A percentile compares a stretch with the other conserved stretches of the same genome.
These are phyloP conservation scores for Erigeron canadensis DNA, from an alignment of 129 eudicot species.

Conservation along the genomic window DNA sequence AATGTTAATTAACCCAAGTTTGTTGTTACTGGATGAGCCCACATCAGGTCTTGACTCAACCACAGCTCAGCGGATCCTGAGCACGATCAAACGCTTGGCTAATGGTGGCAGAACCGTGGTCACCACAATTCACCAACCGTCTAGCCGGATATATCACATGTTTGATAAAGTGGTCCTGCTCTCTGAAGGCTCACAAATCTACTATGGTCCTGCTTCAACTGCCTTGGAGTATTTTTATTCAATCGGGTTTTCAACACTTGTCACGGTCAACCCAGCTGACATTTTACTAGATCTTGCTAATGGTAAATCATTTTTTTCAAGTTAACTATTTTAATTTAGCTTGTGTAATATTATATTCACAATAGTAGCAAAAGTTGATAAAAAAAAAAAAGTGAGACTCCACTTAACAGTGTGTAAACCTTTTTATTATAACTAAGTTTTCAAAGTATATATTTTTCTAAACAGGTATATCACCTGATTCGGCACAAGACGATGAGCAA, in stretches of 20 bases:
- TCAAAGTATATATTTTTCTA: neutral
- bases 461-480: slow-evolving; percentile 82
- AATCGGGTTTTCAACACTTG: slow-evolving; percentile 71
- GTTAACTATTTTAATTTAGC: neutral
- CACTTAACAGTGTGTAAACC: slow-evolving; percentile 22
- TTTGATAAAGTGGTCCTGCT: slow-evolving; percentile 80
- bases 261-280: slow-evolving; percentile 87
- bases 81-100: slow-evolving; percentile 70
- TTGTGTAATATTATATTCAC: slow-evolving; percentile 17
- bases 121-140: slow-evolving; percentile 98
- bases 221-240: slow-evolving; percentile 95
- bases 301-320: slow-evolving; percentile 46
- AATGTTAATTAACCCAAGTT: slow-evolving; percentile 90
- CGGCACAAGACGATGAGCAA: slow-evolving; percentile 55
- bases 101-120: slow-evolving; percentile 80
- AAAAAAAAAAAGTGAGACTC: slow-evolving; percentile 17
- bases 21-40: slow-evolving; percentile 87
- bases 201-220: slow-evolving; percentile 77
- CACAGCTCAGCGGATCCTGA: slow-evolving; percentile 85
- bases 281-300: slow-evolving; percentile 93
- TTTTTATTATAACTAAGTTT: slow-evolving; percentile 15
- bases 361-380: neutral
- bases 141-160: slow-evolving; percentile 94
- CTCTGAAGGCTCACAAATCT: slow-evolving; percentile 89
- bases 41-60: slow-evolving; percentile 97